These are phyloP conservation scores for Jamesozyma hellenica DNA, from an alignment of 805 yeast genomes.

Conservation along the genomic window DNA sequence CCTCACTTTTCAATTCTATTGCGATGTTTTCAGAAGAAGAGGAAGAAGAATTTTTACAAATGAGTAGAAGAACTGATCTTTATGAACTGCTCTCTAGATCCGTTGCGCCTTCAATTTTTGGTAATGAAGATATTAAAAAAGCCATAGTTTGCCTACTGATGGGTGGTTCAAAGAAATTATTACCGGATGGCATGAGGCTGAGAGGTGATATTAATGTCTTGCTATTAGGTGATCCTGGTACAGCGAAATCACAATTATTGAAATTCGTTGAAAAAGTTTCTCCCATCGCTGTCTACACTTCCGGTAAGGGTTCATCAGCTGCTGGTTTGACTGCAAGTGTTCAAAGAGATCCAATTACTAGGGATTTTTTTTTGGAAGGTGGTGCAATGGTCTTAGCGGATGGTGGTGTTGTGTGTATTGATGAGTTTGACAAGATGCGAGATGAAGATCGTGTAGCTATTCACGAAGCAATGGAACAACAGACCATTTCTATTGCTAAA, in stretches of 20 bases:
- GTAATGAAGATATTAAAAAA: conserved; percentile 84
- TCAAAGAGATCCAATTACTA: conserved; percentile 76
- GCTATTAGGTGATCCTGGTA: conserved; percentile 95
- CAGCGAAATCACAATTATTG: conserved; percentile 92
- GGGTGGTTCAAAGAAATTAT: conserved; percentile 86
- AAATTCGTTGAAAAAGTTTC: conserved; percentile 92
- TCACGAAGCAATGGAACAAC: conserved; percentile 99
- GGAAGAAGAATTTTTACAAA: conserved; percentile 76
- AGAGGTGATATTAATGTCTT: conserved; percentile 96
- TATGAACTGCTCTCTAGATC: conserved; percentile 79
- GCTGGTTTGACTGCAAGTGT: conserved; percentile 99
- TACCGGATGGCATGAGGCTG: conserved; percentile 93
- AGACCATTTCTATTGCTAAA: conserved; percentile 95
- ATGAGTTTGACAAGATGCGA: conserved; percentile 98
- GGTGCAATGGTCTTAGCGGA: conserved; percentile 99
- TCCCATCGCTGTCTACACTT: conserved; percentile 90
- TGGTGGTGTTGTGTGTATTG: conserved; percentile 98
- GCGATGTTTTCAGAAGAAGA: conserved; percentile 79
- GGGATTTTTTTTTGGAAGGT: conserved; percentile 94
- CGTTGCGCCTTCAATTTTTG: conserved; percentile 95
- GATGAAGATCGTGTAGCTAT: conserved; percentile 98
- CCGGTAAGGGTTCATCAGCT: conserved; percentile 98
- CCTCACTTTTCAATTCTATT: conserved; percentile 39
- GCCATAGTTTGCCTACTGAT: conserved; percentile 84
- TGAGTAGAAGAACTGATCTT: conserved; percentile 75